Percentiles rank a stretch among this genome's conserved stretches.
Conservation (phyloP, 2,329 filamentous ascomycete genomes). For the Salinomyces thailandicus region DNA sequence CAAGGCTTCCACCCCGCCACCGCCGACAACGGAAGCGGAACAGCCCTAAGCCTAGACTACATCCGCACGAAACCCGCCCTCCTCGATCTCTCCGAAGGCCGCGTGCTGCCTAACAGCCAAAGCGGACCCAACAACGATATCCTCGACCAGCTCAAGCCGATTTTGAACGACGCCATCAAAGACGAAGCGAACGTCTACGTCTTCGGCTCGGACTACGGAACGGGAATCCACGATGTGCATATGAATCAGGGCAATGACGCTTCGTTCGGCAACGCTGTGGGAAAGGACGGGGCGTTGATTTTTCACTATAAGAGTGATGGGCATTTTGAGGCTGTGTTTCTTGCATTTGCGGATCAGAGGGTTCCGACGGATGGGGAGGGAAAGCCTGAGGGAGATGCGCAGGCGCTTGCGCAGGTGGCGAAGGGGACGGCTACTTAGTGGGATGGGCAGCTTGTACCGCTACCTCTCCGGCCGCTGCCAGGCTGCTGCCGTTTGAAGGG, state of each 20-base stretch:
- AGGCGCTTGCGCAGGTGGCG: not conserved
- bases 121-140: slow-evolving; percentile 22
- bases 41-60: slow-evolving; percentile 13
- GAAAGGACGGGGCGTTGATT: slow-evolving; percentile 29
- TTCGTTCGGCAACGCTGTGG: slow-evolving; percentile 27
- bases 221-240: slow-evolving; percentile 32
- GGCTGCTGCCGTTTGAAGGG: no score
- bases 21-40: slow-evolving; percentile 7
- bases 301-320: slow-evolving; percentile 24
- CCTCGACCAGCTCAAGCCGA: slow-evolving; percentile 26
- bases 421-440: not conserved
- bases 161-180: slow-evolving; percentile 27
- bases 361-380: slow-evolving; percentile 25
- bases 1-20: slow-evolving; percentile 20
- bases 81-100: slow-evolving; percentile 9
- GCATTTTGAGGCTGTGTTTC: slow-evolving; percentile 31
- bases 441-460: no score
- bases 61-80: slow-evolving; percentile 11
- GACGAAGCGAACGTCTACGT: slow-evolving; percentile 29
- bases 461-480: no score
- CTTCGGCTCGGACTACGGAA: slow-evolving; percentile 28
- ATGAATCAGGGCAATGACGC: slow-evolving; percentile 31
- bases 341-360: slow-evolving; percentile 31
- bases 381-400: not conserved
- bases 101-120: slow-evolving; percentile 9